phyloP scores from a whole-genome alignment of 768 basidiomycete species.

The Collybia mongolica region DNA sequence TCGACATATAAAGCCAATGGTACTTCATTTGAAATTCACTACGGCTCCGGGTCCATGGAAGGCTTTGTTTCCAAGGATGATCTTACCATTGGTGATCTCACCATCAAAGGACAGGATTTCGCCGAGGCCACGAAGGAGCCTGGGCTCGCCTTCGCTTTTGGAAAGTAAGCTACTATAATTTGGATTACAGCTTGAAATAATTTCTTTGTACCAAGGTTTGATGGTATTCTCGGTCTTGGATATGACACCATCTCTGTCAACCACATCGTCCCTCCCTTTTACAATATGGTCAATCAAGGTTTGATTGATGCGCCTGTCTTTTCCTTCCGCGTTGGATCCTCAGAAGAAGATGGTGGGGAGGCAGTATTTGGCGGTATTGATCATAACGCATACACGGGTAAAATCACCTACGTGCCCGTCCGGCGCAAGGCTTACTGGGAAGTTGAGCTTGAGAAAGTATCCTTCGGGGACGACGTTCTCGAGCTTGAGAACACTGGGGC shows the following conservation, averaged over 20 bases:
- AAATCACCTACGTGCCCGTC: slow-evolving; percentile 84
- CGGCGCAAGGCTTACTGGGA: slow-evolving; percentile 98
- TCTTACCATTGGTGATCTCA: slow-evolving; percentile 80
- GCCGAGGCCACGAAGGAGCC: slow-evolving; percentile 97
- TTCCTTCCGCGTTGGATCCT: slow-evolving; percentile 88
- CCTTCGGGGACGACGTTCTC: slow-evolving; percentile 83
- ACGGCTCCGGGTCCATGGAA: slow-evolving; percentile 96
- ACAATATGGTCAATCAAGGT: slow-evolving; percentile 81
- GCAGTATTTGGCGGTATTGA: slow-evolving; percentile 93
- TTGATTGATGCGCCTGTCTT: slow-evolving; percentile 87
- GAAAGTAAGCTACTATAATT: slow-evolving; percentile 57
- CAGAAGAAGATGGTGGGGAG: slow-evolving; percentile 88
- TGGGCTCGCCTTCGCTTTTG: slow-evolving; percentile 95
- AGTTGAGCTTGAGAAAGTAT: slow-evolving; percentile 86
- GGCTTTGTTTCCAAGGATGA: slow-evolving; percentile 89
- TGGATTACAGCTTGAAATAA: neutral
- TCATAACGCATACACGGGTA: slow-evolving; percentile 68
- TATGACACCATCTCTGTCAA: slow-evolving; percentile 97
- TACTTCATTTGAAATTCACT: slow-evolving; percentile 83
- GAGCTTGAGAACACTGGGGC: slow-evolving; percentile 94
- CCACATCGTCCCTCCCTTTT: slow-evolving; percentile 90
- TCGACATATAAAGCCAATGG: slow-evolving; percentile 91
- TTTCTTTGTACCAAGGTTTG: slow-evolving; percentile 57
- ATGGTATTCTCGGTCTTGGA: slow-evolving; percentile 91
- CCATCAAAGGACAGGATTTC: slow-evolving; percentile 76